Evolutionary conservation across 2,329 filamentous ascomycete genomes (phyloP), one percentile per base, ranked within the genome.

Genomic region (Neonectria sp.): DNA sequence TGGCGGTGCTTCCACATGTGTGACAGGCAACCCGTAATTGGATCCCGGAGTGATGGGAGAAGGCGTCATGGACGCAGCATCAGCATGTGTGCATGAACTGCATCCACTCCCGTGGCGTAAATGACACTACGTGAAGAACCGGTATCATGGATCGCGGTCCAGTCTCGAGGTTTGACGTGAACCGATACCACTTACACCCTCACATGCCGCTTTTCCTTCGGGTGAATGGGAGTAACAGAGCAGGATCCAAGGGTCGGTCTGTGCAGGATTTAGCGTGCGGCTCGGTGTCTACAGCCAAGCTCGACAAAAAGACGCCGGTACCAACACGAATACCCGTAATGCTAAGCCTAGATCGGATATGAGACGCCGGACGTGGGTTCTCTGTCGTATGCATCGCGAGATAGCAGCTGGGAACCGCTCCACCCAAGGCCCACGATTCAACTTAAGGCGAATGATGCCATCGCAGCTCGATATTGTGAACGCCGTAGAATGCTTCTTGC

Each of bases 401-500:
- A 52, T 13, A 13, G 11, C 15, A 35, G 49, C 49, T 25, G 9
- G 17, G 31, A 52, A 13, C 12, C 49, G 31, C 17, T 31, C 49
- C 29, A 52, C 31, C 13, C 2, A 2, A 31, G 17, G 17, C n/a
- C 29, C 49, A 52, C 29, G 29, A 52, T 29, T 21, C 17, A 52
- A 35, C 49, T 24, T 52, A 35, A 52, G 17, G 29, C 49, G 24
- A 29, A 52, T 52, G 29, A 35, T 52, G 29, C 49, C 29, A 52
- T 52, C 29, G 29, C 49, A 52, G 49, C 29, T 52, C n/a, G 29
- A 52, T 52, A 52, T 52, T 52, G 29, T 52, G n/a, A 52, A 52
- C 29, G 15, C 49, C n/a, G 29, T 15, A n/a, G 24, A 51, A 51
- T 29, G 31, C 6, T 21, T 52, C 29, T 35, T 52, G n/a, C 17